Percentiles rank a stretch among this genome's conserved stretches.
phyloP scores from a whole-genome alignment of 2,329 filamentous ascomycete genomes.

The Epichloe uncinata region DNA sequence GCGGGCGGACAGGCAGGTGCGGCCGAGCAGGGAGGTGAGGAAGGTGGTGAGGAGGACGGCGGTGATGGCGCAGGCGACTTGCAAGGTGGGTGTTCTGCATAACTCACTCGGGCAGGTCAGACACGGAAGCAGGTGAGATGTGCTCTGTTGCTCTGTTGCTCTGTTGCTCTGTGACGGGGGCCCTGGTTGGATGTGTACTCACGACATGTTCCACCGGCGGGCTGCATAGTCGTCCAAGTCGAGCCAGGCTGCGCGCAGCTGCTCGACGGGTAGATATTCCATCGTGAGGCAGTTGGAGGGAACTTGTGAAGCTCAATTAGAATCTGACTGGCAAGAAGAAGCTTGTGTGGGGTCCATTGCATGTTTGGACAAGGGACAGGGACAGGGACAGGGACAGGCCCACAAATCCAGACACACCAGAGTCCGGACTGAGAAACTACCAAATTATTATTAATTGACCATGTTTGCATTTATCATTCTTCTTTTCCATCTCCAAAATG shows the following conservation, averaged over 20 bases:
- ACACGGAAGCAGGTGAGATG: neutral
- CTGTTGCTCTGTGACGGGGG: neutral
- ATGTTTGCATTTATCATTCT: neutral
- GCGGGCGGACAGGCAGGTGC: constrained; percentile 9
- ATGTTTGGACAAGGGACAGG: no score
- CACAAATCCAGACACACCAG: neutral
- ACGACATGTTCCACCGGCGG: constrained; percentile 6
- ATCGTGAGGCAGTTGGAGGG: neutral
- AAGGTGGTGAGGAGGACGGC: constrained; percentile 17
- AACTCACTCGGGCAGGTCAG: no score
- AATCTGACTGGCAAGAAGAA: neutral
- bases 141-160: no score
- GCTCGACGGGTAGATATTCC: neutral
- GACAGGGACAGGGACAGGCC: no score
- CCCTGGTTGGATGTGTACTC: neutral
- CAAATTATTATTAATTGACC: no score
- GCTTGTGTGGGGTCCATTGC: neutral
- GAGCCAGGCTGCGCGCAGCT: constrained; percentile 5
- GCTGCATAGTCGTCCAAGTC: constrained; percentile 1
- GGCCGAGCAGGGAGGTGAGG: no score
- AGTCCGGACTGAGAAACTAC: neutral
- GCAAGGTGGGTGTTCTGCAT: constrained; percentile 15
- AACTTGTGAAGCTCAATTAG: neutral
- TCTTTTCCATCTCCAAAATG: constrained; percentile 5
- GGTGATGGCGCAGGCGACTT: constrained; percentile 10